Evolutionary conservation across 2,329 filamentous ascomycete genomes (phyloP).

Genomic region (Trichoderma pleuroti): DNA sequence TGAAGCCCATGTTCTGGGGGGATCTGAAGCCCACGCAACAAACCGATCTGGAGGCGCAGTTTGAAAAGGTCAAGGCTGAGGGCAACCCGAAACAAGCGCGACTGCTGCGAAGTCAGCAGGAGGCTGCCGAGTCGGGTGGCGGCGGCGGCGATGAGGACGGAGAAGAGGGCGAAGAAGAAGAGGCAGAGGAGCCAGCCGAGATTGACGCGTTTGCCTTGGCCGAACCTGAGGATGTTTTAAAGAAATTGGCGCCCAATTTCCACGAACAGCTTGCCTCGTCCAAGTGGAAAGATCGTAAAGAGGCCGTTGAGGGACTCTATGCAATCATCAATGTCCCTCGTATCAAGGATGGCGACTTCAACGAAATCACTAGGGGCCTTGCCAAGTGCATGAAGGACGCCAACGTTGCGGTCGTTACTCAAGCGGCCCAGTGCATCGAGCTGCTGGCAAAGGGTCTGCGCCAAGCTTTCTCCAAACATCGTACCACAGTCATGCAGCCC

Average conservation of each 20-base stretch:
- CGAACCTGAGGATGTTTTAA: conserved; percentile 81
- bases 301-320: conserved; percentile 80
- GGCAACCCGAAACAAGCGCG: conserved; percentile 85
- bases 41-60: conserved; percentile 86
- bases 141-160: conserved; percentile 58
- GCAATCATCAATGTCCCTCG: conserved; percentile 75
- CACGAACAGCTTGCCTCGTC: conserved; percentile 79
- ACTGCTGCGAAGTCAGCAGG: conserved; percentile 84
- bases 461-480: conserved; percentile 74
- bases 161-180: conserved; percentile 55
- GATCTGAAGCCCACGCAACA: conserved; percentile 96
- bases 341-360: conserved; percentile 87
- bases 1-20: conserved; percentile 97
- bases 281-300: conserved; percentile 98
- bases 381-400: conserved; percentile 99
- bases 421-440: conserved; percentile 91
- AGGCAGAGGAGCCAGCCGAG: conserved; percentile 52
- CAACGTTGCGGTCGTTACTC: conserved; percentile 89
- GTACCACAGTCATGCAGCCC: conserved; percentile 74
- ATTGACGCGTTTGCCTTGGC: conserved; percentile 78
- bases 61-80: conserved; percentile 89
- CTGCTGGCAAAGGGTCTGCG: conserved; percentile 81
- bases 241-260: conserved; percentile 79
- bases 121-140: conserved; percentile 68
- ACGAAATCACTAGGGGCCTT: conserved; percentile 76